Conservation (phyloP, 768 basidiomycete genomes). For the Glaciozyma martinii region DNA sequence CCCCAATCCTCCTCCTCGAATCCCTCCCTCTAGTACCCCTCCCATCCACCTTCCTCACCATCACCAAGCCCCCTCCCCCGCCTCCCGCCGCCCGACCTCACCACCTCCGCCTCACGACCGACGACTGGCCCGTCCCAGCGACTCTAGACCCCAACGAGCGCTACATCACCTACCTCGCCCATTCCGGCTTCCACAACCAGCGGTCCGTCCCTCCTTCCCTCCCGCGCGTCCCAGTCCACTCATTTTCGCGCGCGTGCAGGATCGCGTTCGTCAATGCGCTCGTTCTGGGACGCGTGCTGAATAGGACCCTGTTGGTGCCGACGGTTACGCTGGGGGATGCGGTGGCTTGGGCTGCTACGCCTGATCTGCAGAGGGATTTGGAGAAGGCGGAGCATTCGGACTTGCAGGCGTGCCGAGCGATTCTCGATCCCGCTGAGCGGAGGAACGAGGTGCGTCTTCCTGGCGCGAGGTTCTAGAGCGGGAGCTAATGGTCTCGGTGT, state of each 20-base stretch:
- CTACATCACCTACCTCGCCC: neutral
- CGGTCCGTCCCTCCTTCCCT: neutral
- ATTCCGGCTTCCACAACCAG: constrained; percentile 7
- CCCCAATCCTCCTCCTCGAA: too few species aligned
- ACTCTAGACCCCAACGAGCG: neutral
- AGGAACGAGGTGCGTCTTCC: constrained; percentile 9
- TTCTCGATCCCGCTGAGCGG: constrained; percentile 4
- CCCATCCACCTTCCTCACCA: too few species aligned
- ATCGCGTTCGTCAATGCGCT: constrained; percentile 1
- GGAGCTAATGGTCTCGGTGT: neutral
- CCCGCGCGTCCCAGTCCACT: neutral
- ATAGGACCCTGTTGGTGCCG: constrained; percentile 26
- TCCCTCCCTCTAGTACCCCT: too few species aligned
- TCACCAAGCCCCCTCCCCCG: too few species aligned
- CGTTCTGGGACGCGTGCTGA: neutral
- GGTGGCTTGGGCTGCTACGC: constrained; percentile 13
- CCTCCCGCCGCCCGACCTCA: too few species aligned
- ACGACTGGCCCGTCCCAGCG: neutral
- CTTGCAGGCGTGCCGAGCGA: neutral
- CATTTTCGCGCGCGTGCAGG: neutral
- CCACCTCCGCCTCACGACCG: neutral
- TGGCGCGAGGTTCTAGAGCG: neutral
- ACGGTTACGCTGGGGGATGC: constrained; percentile 21
- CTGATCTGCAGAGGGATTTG: neutral
- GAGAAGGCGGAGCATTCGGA: constrained; percentile 15